Conservation (phyloP, 352 stramenopile genomes). For the Pythium dissotocum region DNA sequence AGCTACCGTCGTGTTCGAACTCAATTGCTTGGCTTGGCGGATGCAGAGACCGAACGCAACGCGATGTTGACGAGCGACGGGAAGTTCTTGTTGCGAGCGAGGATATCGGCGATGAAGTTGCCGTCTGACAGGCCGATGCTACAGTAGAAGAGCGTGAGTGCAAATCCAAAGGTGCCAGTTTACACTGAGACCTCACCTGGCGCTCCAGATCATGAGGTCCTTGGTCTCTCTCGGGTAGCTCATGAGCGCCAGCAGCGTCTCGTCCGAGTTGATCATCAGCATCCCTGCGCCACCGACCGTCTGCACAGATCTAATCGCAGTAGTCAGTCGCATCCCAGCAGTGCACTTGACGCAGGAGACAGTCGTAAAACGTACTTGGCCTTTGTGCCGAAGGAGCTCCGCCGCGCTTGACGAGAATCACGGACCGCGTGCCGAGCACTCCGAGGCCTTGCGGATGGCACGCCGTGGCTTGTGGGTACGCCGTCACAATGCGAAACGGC, state of each 20-base stretch:
- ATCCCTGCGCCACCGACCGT: constrained; percentile 56
- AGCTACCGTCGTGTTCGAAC: not conserved
- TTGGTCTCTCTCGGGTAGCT: constrained; percentile 53
- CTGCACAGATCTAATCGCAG: constrained; percentile 39
- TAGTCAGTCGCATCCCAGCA: not conserved
- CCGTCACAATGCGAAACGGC: constrained; percentile 57
- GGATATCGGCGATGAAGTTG: constrained; percentile 39
- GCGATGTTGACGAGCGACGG: constrained; percentile 57
- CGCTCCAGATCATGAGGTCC: constrained; percentile 58
- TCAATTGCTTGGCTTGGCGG: not conserved
- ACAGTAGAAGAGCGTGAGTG: not conserved
- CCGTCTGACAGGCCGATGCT: constrained; percentile 54
- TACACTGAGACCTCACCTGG: constrained; percentile 36
- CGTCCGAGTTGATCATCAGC: constrained; percentile 67
- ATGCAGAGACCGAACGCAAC: not conserved
- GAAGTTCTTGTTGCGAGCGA: constrained; percentile 53
- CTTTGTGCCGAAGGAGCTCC: constrained; percentile 62
- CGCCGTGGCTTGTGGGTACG: constrained; percentile 70
- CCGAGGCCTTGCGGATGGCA: constrained; percentile 64
- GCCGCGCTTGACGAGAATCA: constrained; percentile 71
- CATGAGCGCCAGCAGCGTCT: constrained; percentile 65
- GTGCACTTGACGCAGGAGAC: no score
- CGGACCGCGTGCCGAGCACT: constrained; percentile 52
- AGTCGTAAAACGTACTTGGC: constrained; percentile 38
- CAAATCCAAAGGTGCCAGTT: not conserved